These are phyloP conservation scores for Pseudisothecium myosuroides DNA, from an alignment of 225 moss, liverwort and hornwort genomes.

Conservation along the genomic window DNA sequence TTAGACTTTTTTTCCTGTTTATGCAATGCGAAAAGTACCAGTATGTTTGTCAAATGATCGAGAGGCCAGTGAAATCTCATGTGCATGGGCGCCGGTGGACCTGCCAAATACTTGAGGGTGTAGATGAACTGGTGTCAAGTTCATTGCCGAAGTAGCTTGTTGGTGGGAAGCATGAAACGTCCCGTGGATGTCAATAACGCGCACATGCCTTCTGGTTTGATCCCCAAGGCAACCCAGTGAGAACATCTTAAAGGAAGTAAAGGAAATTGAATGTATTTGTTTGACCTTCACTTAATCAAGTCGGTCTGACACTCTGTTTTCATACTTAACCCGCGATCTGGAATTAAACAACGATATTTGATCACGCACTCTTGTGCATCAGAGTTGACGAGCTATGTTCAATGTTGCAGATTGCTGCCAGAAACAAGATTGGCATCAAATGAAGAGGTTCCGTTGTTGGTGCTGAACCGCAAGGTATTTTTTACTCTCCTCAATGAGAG, in stretches of 20 bases:
- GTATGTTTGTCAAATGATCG: not conserved
- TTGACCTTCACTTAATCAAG: not conserved
- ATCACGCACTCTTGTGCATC: not conserved
- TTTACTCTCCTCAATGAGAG: not conserved
- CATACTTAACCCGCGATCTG: not conserved
- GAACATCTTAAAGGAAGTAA: not conserved
- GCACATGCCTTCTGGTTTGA: conserved; percentile 6
- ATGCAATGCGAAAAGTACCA: not conserved
- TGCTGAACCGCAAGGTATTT: conserved; percentile 7
- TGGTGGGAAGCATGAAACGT: conserved; percentile 13
- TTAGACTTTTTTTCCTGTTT: not conserved
- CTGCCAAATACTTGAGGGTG: conserved; percentile 4
- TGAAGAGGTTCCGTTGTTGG: conserved; percentile 13
- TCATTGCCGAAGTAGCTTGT: not conserved
- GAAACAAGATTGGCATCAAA: conserved; percentile 4
- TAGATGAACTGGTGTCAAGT: not conserved
- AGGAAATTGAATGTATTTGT: not conserved
- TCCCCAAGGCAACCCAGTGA: not conserved
- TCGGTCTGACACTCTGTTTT: not conserved
- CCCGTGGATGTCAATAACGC: conserved; percentile 3
- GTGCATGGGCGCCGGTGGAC: conserved; percentile 12
- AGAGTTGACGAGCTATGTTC: not conserved
- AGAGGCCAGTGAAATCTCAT: not conserved
- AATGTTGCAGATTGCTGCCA: conserved; percentile 11
- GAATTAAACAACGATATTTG: not conserved